Base-by-base conservation (phyloP, 306 rosid species). In the Vigna mungo region DNA sequence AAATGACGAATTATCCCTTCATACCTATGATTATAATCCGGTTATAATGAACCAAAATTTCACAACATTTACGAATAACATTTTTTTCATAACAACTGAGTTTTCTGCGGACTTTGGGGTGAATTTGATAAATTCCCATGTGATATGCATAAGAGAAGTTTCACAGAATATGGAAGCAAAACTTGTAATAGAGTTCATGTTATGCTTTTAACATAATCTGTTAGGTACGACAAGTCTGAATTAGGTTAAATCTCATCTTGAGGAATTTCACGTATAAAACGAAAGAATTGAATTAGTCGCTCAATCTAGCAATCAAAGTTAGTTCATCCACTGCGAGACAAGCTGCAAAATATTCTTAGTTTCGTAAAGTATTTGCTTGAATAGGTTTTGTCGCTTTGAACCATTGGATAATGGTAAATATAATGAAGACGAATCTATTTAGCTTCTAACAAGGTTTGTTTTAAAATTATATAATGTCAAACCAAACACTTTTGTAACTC, bases 261-360 rank as follows among this genome's bases (percentile, higher is more conserved):
- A 60, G 41, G 64, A 77, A 78, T 58, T 62, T 43, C 51, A 62
- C 25, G 47, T 43, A 25, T 68, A 46, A 37, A 72, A 74, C 20
- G 51, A 80, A 74, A 4, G 60, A 5, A 6, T 78, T 55, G 21
- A 30, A 63, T 47, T 71, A 65, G 56, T 7, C 12, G 36, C 71
- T 75, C 64, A 67, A 75, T 55, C 59, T 54, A 39, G 70, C 80
- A 51, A 63, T 65, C 86, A 47, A 80, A 62, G 86, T 71, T 88
- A 71, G 88, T 71, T 82, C 34, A 82, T 76, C 81, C 43, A 52
- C 59, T 39, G 12, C 7, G 25, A 1, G 73, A 46, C 66, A 75
- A 54, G n/a, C 54, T 13, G 61, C 27, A 14, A 79, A 43, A 81
- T 32, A 71, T 75, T 74, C 51, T 1, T 37, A 34, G 69, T 59